Evolutionary conservation across 441 rosid genomes (phyloP).

Genomic region (Mallotus japonicus): DNA sequence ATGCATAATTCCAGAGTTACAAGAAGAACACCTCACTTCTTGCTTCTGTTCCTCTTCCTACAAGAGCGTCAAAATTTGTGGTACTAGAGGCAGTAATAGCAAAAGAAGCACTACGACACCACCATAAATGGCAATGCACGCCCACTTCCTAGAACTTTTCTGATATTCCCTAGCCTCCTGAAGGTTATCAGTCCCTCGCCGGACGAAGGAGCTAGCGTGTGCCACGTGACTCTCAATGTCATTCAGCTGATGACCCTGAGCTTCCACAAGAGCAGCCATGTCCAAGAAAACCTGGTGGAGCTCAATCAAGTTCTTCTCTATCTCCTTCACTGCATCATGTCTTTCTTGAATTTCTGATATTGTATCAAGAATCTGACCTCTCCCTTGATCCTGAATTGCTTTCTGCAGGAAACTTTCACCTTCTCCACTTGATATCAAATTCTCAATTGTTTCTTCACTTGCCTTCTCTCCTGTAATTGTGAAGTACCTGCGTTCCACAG

Average conservation of each 20-base stretch:
- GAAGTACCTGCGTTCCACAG: constrained; percentile 75
- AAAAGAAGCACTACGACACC: constrained; percentile 39
- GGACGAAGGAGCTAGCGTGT: constrained; percentile 79
- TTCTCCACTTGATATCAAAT: constrained; percentile 77
- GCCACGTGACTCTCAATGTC: constrained; percentile 90
- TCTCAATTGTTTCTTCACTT: constrained; percentile 69
- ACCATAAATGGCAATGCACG: constrained; percentile 59
- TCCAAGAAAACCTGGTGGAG: constrained; percentile 88
- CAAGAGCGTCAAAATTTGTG: constrained; percentile 39
- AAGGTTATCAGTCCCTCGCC: constrained; percentile 76
- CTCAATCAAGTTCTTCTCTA: constrained; percentile 78
- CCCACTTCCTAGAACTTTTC: constrained; percentile 82
- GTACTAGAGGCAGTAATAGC: constrained; percentile 50
- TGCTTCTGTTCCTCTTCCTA: constrained; percentile 13
- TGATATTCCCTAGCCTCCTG: constrained; percentile 74
- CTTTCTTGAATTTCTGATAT: constrained; percentile 92
- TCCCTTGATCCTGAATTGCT: constrained; percentile 93
- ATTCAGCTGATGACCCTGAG: constrained; percentile 82
- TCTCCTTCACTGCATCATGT: constrained; percentile 84
- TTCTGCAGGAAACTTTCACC: constrained; percentile 81
- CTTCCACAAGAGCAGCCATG: constrained; percentile 88
- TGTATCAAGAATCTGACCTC: constrained; percentile 76
- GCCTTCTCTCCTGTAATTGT: constrained; percentile 76
- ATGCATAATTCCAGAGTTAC: constrained; percentile 2
- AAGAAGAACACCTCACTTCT: neutral